Base-by-base conservation (phyloP, 345 rosid genomes). In the Viola odorata region DNA sequence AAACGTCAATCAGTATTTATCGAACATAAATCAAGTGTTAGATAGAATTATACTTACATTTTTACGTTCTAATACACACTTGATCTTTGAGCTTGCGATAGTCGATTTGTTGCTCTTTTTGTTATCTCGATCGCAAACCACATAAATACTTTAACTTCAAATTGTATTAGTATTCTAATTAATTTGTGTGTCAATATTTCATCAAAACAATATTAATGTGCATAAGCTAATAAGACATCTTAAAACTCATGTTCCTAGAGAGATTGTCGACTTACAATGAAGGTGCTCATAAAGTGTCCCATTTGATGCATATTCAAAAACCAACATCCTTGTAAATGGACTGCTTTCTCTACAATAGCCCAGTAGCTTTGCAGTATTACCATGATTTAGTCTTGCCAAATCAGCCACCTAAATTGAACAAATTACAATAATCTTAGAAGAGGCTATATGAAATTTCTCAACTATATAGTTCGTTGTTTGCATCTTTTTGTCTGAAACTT, bases 251-350 rank as follows among this genome's bases (percentile, higher is more conserved):
- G 32, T 23, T 23, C 32, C 32, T 23, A 42, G 50, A 3, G 5
- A 47, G 50, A 47, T 12, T 9, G n/a, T 7, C 13, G 50, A 47
- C 50, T 47, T 47, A 94, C 99, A 94, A 62, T 94, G 99, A 54
- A 94, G 95, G 63, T 94, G 91, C 73, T 94, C 99, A 47, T 85
- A 84, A 41, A 94, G 83, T 12, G 99, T 94, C 64, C 99, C 97
- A 50, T 94, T 90, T 39, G 96, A 91, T 66, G 99, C 89, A 80
- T 94, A 90, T 75, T 90, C 91, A 50, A 94, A 86, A 63, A 94
- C 88, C 73, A 94, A 82, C 95, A 94, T 94, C 76, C 97, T 81
- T 32, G 97, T 71, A 79, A 88, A 94, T 40, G 97, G 97, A 45
- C 69, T 60, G 67, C 83, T 88, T 69, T 90, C 97, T 69, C 75